Base-by-base conservation (phyloP, 768 basidiomycete species). In the Lactarius quietus region DNA sequence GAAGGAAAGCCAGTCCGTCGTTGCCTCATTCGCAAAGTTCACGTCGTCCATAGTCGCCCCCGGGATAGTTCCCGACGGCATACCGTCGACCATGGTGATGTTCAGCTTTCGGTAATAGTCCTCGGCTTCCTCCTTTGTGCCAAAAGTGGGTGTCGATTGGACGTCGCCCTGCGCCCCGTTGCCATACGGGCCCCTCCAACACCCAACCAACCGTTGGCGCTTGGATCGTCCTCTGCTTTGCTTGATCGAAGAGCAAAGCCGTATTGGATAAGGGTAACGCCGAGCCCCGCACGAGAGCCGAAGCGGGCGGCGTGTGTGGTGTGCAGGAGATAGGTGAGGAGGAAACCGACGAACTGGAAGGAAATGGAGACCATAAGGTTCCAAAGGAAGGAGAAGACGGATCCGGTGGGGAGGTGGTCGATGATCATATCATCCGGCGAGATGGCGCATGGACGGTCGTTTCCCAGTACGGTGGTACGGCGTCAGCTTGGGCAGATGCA, bases 401-500 rank as follows among this genome's bases (percentile, higher is more conserved):
- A 84, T 26, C 90, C 90, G 7, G 88, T 90, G 45, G 89, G 91
- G 59, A 98, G 84, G 15, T 87, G 87, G 70, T 98, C 96, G 72
- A 98, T 87, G 71, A 96, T 85, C 78, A 97, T 87, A 70, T 95
- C 89, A 67, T 84, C 83, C 18, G 87, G 79, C 18, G 85, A 75
- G 84, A 87, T 10, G 95, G 94, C 8, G 95, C 88, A 74, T 98
- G 92, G n/a, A 98, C 86, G 3, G 93, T 95, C 2, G 93, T 97
- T 70, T 98, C 96, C 87, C 94, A 98, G 76, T 99, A 99, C 1
- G 95, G 92, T 5, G 97, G 97, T 8, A 94, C 95, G n/a, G 93
- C 87, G 76, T 99, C 97, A 18, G 91, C 87, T 73, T 95, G 88
- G 12, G 97, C 97, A 35, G 86, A 82, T 17, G 92, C 88, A 75